Evolutionary conservation across 805 yeast genomes (phyloP), one percentile per base, ranked within the genome.

Genomic region (Sporopachydermia quercuum): DNA sequence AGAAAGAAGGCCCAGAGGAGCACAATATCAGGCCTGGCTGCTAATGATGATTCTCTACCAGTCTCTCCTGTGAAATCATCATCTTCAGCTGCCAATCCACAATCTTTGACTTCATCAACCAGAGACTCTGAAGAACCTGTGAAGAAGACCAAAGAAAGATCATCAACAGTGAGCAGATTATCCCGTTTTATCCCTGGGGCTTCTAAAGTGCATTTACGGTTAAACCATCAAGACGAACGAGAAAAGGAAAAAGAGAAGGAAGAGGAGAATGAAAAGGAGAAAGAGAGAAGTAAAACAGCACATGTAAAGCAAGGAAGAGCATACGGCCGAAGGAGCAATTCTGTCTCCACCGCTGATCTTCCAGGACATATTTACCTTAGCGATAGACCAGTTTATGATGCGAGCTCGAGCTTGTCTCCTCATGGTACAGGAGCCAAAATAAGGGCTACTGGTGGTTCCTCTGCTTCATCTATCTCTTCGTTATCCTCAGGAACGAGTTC

Each of bases 381-480:
- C n/a, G 13, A 36, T 15, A 8, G n/a, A n/a, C 18, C 13, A 14
- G 13, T 2, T 11, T 2, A 15, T 14, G 3, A 14, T 14, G 36
- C 14, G 16, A 34, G 15, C 15, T 6, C 11, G 8, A 13, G 11
- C 5, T 14, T 34, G 15, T 34, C 15, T 6, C 13, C 13, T 8
- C 30, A 23, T 23, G 30, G 30, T 8, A 23, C 8, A 41, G 48
- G 59, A 33, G 52, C 51, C 3, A 68, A 68, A 27, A 64, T 53
- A 8, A 49, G 50, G 44, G 62, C 50, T 15, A 49, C 40, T 4
- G 57, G 44, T 19, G 68, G 69, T 39, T 59, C 67, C 48, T 62
- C 65, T 5, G 70, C 69, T 51, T 65, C 70, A 34, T 58, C 45
- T 45, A 63, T 68, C 38, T 63, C 53, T 39, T 53, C 57, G 30